These are phyloP conservation scores for Colletotrichum sp. DNA, from an alignment of 2,329 filamentous ascomycete species.

Conservation along the genomic window DNA sequence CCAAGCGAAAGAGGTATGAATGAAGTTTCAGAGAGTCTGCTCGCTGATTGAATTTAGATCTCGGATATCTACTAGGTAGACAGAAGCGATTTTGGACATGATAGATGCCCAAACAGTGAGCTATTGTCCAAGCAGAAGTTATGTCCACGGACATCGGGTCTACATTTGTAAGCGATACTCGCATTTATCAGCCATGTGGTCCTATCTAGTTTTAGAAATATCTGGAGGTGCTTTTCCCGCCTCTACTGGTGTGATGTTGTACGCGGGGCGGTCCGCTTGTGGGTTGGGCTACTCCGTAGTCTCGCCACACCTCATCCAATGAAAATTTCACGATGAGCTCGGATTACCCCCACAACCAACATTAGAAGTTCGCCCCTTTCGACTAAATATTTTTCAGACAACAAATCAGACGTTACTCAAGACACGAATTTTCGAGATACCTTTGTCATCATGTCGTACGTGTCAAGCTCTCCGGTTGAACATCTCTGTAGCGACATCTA, in stretches of 20 bases:
- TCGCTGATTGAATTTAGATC: rapidly evolving
- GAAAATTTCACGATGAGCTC: not conserved
- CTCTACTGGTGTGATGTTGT: not conserved
- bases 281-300: not conserved
- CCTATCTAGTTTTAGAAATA: not conserved
- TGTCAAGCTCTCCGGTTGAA: not conserved
- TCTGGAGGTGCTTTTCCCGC: not conserved
- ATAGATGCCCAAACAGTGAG: not conserved
- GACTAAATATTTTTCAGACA: not conserved
- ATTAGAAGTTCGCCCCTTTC: not conserved
- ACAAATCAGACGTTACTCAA: not conserved
- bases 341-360: not conserved
- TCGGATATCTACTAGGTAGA: not conserved
- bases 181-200: not conserved
- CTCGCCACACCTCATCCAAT: not conserved
- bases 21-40: not conserved
- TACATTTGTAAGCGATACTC: not conserved
- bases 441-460: not conserved
- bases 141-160: not conserved
- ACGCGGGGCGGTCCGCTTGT: not conserved
- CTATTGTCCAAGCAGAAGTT: not conserved
- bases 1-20: not conserved
- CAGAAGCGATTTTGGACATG: rapidly evolving
- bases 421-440: not conserved
- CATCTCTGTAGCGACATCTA: not conserved